Evolutionary conservation across 1,284 basidiomycete genomes (phyloP), one percentile per base, ranked within the genome.

Genomic region (Ustilago shanxiensis): DNA sequence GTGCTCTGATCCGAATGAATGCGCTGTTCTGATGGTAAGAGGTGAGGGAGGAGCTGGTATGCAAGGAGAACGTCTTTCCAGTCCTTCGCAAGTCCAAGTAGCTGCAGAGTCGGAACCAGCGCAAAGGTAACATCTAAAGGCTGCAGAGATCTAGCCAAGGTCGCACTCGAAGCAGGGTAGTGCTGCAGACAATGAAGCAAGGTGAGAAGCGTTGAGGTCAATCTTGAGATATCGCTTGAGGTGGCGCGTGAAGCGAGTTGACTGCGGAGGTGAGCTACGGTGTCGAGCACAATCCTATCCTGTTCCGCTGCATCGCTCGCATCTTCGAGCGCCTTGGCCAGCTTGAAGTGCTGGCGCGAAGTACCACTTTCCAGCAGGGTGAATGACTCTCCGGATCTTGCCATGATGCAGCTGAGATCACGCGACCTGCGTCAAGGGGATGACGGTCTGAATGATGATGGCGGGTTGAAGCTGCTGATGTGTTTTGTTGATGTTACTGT

Each of bases 301-400:
- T 66, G 53, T 18, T 65, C 49, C 9, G 11, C 16, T 31, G 50
- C 2, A 1, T 58, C 52, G 8, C 29, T 26, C 3, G 63, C 54
- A 45, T 72, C 69, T 35, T 79, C 78, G 20, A 79, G 63, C 7
- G 47, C 53, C 39, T 78, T 79, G 31, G 69, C 67, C 16, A 79
- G 68, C 55, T 71, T 73, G 63, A 79, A 79, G 72, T 79, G 78
- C 16, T 57, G 37, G 0, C 78, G 71, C 26, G 75, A 62, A 47
- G 78, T 66, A 53, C 71, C 71, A 35, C 71, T 75, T 51, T 79
- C 78, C 22, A 79, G 70, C 60, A 79, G 29, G 16, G 78, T 78
- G 66, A 77, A 76, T 3, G 57, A 49, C 22, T 57, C 56, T 20
- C 56, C 54, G 1, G 65, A 35, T n/a, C 39, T 39, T 22, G 70